A percentile compares a stretch with the other conserved stretches of the same genome.
phyloP scores from a whole-genome alignment of 176 grass and related monocot genomes.

The Triticum urartu region DNA sequence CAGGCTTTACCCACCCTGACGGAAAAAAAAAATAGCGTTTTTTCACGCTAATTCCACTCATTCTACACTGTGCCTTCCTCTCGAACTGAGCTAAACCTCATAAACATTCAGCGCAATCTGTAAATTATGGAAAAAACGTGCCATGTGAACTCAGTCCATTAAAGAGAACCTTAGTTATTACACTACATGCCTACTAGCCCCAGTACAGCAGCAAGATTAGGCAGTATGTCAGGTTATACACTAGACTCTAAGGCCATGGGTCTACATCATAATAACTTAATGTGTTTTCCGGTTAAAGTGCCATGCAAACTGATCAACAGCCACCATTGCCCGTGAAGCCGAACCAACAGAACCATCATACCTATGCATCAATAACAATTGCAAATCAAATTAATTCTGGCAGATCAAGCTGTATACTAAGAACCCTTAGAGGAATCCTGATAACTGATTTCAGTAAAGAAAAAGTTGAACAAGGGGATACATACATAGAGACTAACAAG shows the following conservation, averaged over 20 bases:
- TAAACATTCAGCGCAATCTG: too few relatives aligned
- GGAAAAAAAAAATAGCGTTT: too few relatives aligned
- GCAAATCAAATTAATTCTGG: background rate
- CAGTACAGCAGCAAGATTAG: background rate
- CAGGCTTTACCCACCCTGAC: too few relatives aligned
- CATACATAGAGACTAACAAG: conserved; percentile 74
- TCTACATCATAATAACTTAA: conserved; percentile 23
- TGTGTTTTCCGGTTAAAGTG: conserved; percentile 60
- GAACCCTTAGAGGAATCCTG: background rate
- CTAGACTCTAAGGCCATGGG: background rate
- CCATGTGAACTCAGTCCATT: background rate
- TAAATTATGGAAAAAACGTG: too few relatives aligned
- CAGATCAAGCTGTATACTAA: background rate
- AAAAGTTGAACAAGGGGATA: conserved; percentile 28
- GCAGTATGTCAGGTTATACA: background rate
- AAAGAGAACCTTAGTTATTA: background rate
- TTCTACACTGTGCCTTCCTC: too few relatives aligned
- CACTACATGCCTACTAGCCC: background rate
- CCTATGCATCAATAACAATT: conserved; percentile 32
- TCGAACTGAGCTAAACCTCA: too few relatives aligned
- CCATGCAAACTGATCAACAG: conserved; percentile 72
- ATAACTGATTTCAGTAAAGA: background rate
- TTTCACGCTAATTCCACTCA: too few relatives aligned
- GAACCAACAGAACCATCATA: conserved; percentile 87
- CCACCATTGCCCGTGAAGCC: conserved; percentile 76